Evolutionary conservation across 1,284 basidiomycete genomes (phyloP).

Genomic region (Rhodotorula sp.): DNA sequence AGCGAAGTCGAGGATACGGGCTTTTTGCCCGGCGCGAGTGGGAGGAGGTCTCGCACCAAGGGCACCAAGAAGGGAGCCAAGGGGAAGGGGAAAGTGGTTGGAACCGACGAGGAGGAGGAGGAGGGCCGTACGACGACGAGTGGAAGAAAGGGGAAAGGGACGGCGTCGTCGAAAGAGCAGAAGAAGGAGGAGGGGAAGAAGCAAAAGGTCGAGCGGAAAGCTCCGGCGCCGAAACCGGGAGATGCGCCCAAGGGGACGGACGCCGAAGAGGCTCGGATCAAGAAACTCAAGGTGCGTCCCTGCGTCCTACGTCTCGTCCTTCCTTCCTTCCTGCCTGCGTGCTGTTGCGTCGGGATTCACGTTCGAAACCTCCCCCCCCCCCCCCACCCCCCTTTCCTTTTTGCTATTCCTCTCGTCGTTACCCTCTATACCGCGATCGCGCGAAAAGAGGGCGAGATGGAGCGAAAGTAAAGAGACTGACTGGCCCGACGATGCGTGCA

Average conservation of each 20-base stretch:
- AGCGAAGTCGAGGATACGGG: background rate
- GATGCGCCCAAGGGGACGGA: conserved; percentile 19
- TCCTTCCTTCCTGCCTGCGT: too few species aligned
- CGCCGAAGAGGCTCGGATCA: conserved; percentile 23
- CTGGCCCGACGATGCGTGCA: too few species aligned
- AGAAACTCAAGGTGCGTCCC: conserved; percentile 26
- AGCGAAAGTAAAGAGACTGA: too few species aligned
- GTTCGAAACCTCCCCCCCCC: background rate
- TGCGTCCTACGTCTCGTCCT: too few species aligned
- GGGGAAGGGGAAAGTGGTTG: background rate
- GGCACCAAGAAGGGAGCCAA: background rate
- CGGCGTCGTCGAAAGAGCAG: background rate
- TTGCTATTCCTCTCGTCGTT: too few species aligned
- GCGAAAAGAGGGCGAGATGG: too few species aligned
- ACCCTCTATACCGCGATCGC: too few species aligned
- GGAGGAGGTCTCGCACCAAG: too few species aligned
- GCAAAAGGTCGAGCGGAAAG: conserved; percentile 8
- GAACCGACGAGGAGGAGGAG: conserved; percentile 16
- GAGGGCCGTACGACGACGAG: background rate
- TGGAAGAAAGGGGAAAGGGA: background rate
- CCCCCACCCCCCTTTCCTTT: too few species aligned
- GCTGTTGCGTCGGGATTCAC: too few species aligned
- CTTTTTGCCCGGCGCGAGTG: background rate
- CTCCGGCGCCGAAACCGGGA: conserved; percentile 13
- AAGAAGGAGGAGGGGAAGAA: background rate